These are phyloP conservation scores for Cyberlindnera petersonii DNA, from an alignment of 805 yeast species.

Conservation along the genomic window DNA sequence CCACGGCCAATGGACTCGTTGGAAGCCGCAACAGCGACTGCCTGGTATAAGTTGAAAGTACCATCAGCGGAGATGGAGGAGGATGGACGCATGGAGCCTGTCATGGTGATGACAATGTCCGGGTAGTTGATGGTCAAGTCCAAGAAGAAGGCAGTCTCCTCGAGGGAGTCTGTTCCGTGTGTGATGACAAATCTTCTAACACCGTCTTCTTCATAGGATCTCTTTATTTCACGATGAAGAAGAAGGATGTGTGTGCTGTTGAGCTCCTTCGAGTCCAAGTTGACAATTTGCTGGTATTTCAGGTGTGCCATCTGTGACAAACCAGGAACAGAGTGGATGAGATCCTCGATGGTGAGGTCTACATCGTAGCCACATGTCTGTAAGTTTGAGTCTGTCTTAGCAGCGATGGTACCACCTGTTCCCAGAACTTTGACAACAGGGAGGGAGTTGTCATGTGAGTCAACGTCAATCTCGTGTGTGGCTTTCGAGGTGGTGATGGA, in stretches of 20 bases:
- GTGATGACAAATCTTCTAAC: constrained; percentile 64
- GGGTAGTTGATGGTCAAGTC: constrained; percentile 44
- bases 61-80: constrained; percentile 70
- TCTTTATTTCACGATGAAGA: constrained; percentile 44
- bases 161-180: constrained; percentile 69
- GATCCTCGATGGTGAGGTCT: constrained; percentile 50
- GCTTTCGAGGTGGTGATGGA: constrained; percentile 27
- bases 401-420: constrained; percentile 61
- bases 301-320: constrained; percentile 53
- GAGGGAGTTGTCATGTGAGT: constrained; percentile 18
- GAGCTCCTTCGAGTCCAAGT: constrained; percentile 60
- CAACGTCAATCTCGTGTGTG: constrained; percentile 27
- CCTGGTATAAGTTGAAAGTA: constrained; percentile 68
- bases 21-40: constrained; percentile 58
- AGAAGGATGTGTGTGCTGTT: constrained; percentile 42
- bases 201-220: constrained; percentile 37
- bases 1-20: constrained; percentile 52
- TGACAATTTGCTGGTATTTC: constrained; percentile 59
- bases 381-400: constrained; percentile 43
- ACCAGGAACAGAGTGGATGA: constrained; percentile 54
- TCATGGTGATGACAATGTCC: constrained; percentile 57
- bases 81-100: constrained; percentile 75
- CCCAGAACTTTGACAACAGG: constrained; percentile 47
- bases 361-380: constrained; percentile 55
- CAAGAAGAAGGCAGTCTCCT: constrained; percentile 64